Conservation (phyloP, 1,284 basidiomycete species). For the Ganoderma multipileum region DNA sequence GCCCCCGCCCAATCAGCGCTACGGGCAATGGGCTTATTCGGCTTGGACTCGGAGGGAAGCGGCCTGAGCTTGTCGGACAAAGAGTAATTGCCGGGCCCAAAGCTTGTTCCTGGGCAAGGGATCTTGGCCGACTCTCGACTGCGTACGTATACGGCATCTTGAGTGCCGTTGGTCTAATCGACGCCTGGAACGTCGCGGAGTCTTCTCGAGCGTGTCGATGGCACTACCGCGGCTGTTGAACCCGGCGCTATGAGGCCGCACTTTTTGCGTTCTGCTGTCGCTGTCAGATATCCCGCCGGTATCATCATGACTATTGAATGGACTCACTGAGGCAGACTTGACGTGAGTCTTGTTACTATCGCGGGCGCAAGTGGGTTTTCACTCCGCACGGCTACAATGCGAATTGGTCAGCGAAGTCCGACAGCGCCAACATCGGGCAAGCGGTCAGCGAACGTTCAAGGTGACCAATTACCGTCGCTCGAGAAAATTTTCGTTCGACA, state of each 20-base stretch:
- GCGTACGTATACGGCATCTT: conserved; percentile 2
- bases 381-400: background rate
- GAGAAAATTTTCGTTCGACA: too few relatives aligned
- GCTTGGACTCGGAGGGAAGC: conserved; percentile 2
- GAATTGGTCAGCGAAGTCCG: background rate
- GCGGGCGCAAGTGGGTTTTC: conserved; percentile 1
- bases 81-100: background rate
- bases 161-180: conserved; percentile 12
- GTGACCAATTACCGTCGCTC: background rate
- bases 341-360: conserved; percentile 5
- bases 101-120: conserved; percentile 9
- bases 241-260: conserved; percentile 4
- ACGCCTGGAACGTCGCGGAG: conserved; percentile 7
- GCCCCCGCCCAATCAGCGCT: background rate
- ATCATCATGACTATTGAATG: conserved; percentile 3
- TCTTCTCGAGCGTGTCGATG: background rate
- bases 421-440: background rate
- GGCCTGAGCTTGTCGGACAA: conserved; percentile 18
- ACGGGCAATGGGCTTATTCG: conserved; percentile 1
- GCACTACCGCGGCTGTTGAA: background rate
- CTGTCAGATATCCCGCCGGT: conserved; percentile 1
- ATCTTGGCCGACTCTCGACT: background rate
- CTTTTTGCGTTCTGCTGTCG: conserved; percentile 10
- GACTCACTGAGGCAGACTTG: conserved; percentile 2
- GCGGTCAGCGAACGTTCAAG: background rate